Evolutionary conservation across 768 basidiomycete genomes (phyloP), one percentile per base, ranked within the genome.

Genomic region (Xerocomus spinulosus): DNA sequence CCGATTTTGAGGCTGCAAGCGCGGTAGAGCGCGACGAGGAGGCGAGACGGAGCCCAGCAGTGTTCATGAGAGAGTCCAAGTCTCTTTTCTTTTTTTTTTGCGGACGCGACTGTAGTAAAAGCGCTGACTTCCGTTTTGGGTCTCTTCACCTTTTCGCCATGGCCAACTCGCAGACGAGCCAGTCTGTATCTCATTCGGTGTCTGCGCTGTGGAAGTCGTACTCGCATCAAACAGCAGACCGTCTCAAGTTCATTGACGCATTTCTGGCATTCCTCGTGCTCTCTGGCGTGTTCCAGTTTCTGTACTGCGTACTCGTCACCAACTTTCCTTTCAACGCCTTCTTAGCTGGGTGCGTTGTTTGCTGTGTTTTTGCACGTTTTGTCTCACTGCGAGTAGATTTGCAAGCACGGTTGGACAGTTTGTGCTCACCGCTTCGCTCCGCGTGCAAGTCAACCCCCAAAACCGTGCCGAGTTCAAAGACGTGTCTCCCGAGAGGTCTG

Each of bases 251-350:
- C 69, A 83, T 98, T 64, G 96, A 99, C 73, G 71, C 82, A 8
- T 97, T 97, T 75, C 78, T 98, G 54, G 70, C 88, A 51, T 96
- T 95, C 76, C 78, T 95, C 59, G 83, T 97, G 74, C 76, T 95
- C 38, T 88, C 89, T 2, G 96, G 96, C 58, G 77, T 94, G 49
- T 64, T 82, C 37, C 94, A 97, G 66, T 97, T 99, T 71, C 70
- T 79, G 9, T 98, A 98, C 72, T 92, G 95, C 71, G 70, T 95
- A 25, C 75, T 92, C 55, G 77, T 99, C 52, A 92, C 92, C 49
- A 87, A 83, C 72, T 98, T 83, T 70, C 96, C 96, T 20, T 97
- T 94, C 76, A 97, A 99, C 58, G 92, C 96, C 32, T 99, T 99
- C 72, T 69, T 97, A 57, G 85, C 92, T 53, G 94, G 92, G 96